These are phyloP conservation scores for Phytophthora meadii DNA, from an alignment of 352 stramenopile species.

Conservation along the genomic window DNA sequence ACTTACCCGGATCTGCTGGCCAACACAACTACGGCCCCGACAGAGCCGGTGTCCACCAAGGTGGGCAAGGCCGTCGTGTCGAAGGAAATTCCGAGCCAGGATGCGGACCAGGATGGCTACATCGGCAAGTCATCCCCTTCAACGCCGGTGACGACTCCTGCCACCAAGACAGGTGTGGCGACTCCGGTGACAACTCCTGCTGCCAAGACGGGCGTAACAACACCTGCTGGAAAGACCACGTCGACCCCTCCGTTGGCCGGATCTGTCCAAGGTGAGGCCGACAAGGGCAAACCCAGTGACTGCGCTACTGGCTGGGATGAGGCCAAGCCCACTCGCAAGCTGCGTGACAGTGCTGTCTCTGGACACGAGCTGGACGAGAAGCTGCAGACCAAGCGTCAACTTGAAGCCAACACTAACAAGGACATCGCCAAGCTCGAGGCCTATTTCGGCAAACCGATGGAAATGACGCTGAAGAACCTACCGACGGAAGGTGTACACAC, in stretches of 20 bases:
- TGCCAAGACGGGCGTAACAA: conserved; percentile 7
- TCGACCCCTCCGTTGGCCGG: not conserved
- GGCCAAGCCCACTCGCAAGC: conserved; percentile 8
- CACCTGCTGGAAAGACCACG: not conserved
- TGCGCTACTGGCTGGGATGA: conserved; percentile 36
- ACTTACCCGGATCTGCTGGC: conserved; percentile 21
- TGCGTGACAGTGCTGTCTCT: not conserved
- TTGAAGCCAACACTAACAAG: conserved; percentile 27
- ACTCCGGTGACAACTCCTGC: not conserved
- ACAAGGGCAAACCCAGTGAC: conserved; percentile 18
- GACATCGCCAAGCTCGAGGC: conserved; percentile 36
- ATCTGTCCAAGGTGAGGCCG: conserved; percentile 3
- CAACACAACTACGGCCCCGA: conserved; percentile 20
- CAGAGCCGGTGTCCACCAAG: conserved; percentile 21
- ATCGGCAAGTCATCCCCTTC: not conserved
- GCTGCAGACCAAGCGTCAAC: conserved; percentile 20
- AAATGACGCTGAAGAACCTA: conserved; percentile 32
- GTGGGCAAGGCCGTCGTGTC: conserved; percentile 25
- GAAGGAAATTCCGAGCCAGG: not conserved
- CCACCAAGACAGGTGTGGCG: conserved; percentile 11
- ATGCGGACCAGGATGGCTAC: conserved; percentile 18
- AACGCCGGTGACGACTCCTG: conserved; percentile 4
- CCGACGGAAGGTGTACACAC: conserved; percentile 18
- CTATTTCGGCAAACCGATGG: conserved; percentile 34
- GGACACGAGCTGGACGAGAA: conserved; percentile 1